Percentiles rank a stretch among this genome's conserved stretches.
These are phyloP conservation scores for Inga oerstediana DNA, from an alignment of 306 rosid species.

Conservation along the genomic window DNA sequence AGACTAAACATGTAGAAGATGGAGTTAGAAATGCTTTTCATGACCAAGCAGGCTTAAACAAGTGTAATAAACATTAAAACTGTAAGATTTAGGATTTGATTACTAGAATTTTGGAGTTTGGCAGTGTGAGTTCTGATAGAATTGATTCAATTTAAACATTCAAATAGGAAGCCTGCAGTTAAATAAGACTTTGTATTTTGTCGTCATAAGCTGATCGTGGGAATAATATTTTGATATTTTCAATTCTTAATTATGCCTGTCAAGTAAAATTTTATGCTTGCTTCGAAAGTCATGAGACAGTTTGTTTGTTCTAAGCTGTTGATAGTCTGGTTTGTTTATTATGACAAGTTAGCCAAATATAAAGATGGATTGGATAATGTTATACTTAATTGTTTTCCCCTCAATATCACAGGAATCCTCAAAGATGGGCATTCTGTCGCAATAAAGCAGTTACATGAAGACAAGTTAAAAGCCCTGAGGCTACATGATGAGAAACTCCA, in stretches of 20 bases:
- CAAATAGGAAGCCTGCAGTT: background rate
- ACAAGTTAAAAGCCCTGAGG: conserved; percentile 29
- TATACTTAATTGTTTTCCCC: background rate
- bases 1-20: too few species aligned
- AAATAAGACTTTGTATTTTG: background rate
- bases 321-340: background rate
- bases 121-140: background rate
- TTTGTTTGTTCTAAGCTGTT: background rate
- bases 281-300: background rate
- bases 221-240: background rate
- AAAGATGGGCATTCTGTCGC: conserved; percentile 38
- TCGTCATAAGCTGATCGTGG: background rate
- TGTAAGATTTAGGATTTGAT: conserved; percentile 1
- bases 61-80: background rate
- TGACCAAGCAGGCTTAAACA: background rate
- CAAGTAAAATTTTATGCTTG: background rate
- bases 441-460: conserved; percentile 36
- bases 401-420: conserved; percentile 27
- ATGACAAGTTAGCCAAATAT: conserved; percentile 1
- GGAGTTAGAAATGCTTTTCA: background rate
- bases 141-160: background rate
- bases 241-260: background rate
- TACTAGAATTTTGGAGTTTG: background rate
- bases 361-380: background rate
- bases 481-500: conserved; percentile 34